Evolutionary conservation across 441 rosid genomes (phyloP), one percentile per base, ranked within the genome.

Genomic region (Sinapis alba): DNA sequence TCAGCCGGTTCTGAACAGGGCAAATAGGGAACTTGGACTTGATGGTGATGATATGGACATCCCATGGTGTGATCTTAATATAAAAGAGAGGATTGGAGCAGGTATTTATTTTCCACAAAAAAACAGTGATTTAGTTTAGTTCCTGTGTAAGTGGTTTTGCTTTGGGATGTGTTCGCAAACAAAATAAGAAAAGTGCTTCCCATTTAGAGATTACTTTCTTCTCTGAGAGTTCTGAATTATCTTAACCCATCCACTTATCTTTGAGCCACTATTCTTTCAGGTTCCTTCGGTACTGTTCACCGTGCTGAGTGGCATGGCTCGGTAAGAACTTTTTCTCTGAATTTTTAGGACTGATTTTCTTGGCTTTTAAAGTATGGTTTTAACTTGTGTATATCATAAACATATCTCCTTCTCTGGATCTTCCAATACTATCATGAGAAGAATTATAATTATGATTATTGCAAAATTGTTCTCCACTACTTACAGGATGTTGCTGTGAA

Each of bases 301-400:
- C 98, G 92, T 80, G 99, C 99, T 78, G 97, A 90, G 66, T 94
- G 96, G 98, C 90, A 94, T 88, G 98, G 97, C 83, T 91, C 97
- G 79, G 99, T 96, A 90, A 87, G 94, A 67, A 74, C 62, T 30
- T 23, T 71, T 65, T 62, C 18, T 27, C 62, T 50, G 54, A 68
- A 38, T 43, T 53, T 32, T 41, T 15, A 0, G 28, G 41, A 5
- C 65, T 68, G 21, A n/a, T 8, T 67, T 21, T 23, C 10, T 57
- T 34, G 2, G 16, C 57, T 18, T 9, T 57, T 12, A 5, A n/a
- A 41, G 1, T 10, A 19, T n/a, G n/a, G n/a, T 18, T 32, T 5
- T 3, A 45, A n/a, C 7, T 6, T 58, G 6, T 36, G 18, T 69
- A 23, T 45, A 63, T 43, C 50, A 43, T n/a, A 28, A 26, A 21